A percentile compares a stretch with the other conserved stretches of the same genome.
phyloP scores from a whole-genome alignment of 2,329 filamentous ascomycete genomes.

The Sclerotinia glacialis region DNA sequence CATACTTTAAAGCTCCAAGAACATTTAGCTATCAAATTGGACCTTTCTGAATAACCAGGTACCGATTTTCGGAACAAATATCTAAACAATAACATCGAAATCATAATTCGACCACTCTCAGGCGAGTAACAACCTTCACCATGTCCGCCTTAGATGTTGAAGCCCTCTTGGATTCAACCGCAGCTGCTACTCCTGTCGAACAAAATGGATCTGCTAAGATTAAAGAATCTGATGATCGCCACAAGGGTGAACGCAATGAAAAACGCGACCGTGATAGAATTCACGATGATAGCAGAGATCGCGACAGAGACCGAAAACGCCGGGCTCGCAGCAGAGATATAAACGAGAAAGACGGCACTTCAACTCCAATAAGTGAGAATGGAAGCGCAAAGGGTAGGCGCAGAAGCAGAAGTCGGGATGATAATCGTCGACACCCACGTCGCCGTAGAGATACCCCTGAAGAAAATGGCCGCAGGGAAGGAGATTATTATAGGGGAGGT shows the following conservation, averaged over 20 bases:
- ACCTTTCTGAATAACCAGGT: neutral
- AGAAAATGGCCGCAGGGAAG: slow-evolving; percentile 48
- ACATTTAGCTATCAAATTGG: neutral
- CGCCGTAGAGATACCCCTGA: slow-evolving; percentile 60
- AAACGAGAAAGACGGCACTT: slow-evolving; percentile 54
- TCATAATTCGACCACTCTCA: neutral
- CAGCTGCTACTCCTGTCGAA: slow-evolving; percentile 55
- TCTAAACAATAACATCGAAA: neutral
- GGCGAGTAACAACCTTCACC: slow-evolving; percentile 36
- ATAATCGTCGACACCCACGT: slow-evolving; percentile 69
- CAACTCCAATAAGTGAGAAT: slow-evolving; percentile 64
- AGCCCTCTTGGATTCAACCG: slow-evolving; percentile 83
- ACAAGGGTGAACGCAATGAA: slow-evolving; percentile 52
- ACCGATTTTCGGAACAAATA: neutral
- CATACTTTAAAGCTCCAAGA: neutral
- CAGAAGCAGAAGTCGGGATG: slow-evolving; percentile 75
- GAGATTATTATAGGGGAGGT: slow-evolving; percentile 66
- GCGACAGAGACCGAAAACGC: slow-evolving; percentile 53
- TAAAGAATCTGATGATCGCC: slow-evolving; percentile 57
- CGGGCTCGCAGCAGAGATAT: slow-evolving; percentile 22
- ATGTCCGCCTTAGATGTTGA: slow-evolving; percentile 81
- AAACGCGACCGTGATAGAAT: slow-evolving; percentile 56
- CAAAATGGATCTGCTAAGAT: slow-evolving; percentile 42
- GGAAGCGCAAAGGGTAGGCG: slow-evolving; percentile 75
- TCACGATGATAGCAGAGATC: slow-evolving; percentile 53